Evolutionary conservation across 345 rosid species (phyloP).

Genomic region (Kernera saxatilis): DNA sequence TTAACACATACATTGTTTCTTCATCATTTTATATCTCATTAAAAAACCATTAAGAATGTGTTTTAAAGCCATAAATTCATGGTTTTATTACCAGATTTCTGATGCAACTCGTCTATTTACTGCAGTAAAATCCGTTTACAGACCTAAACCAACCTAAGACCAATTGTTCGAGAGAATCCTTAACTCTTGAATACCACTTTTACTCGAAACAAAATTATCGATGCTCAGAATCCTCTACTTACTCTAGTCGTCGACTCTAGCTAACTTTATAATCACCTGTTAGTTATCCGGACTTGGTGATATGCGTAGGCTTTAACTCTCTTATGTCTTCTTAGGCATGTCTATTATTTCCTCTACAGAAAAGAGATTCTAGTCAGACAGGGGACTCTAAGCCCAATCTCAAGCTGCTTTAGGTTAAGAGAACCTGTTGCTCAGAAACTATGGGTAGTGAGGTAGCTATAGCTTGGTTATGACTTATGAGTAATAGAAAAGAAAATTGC

Average conservation of each 20-base stretch:
- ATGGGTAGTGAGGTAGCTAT: constrained; percentile 14
- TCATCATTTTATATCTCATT: not conserved
- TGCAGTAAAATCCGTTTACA: not conserved
- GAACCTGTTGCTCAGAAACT: not conserved
- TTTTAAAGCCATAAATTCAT: not conserved
- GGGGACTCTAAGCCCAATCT: not conserved
- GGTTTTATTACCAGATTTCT: not conserved
- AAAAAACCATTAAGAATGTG: not conserved
- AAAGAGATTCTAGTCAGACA: not conserved
- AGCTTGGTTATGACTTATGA: not conserved
- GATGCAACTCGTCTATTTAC: not conserved
- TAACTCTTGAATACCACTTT: not conserved
- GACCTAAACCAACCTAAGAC: not conserved
- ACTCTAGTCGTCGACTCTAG: not conserved
- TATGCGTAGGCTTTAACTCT: not conserved
- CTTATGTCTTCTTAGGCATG: not conserved
- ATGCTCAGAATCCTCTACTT: not conserved
- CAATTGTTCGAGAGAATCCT: not conserved
- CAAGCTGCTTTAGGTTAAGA: not conserved
- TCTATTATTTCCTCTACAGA: not conserved
- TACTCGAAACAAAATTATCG: not conserved
- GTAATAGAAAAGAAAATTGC: constrained; percentile 1
- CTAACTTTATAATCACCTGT: not conserved
- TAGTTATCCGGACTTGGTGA: not conserved
- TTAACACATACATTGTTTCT: constrained; percentile 10